Base-by-base conservation (phyloP, 2,329 filamentous ascomycete genomes). In the Alternaria conjuncta region DNA sequence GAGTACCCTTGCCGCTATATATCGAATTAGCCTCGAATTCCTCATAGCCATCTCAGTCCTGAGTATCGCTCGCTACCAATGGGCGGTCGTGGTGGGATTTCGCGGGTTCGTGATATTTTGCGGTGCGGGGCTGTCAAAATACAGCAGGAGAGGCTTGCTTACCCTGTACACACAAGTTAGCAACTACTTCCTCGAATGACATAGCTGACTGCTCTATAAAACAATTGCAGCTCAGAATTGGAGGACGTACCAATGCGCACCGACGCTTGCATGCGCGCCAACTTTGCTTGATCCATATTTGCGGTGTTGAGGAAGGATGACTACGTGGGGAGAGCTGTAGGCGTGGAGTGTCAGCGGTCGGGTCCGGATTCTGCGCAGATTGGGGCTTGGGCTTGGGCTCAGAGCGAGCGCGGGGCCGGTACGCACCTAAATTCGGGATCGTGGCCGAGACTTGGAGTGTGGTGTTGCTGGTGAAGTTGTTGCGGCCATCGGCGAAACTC, bases 1-100 rank as follows among this genome's bases (percentile, higher is more conserved):
- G 96, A 76, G 96, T 97, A 79, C 96, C 96, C 89, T 99, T 99
- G 87, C 96, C 96, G 86, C 95, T 91, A 77, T 70, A 56, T 43
- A 65, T 53, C 54, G 58, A 64, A 63, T 79, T 74, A 79, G 76
- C 75, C 62, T 64, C 25, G 15, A 50, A 13, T 70, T 41, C 15
- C 44, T 45, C 32, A 25, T 57, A 26, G 26, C 20, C 26, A 50
- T 53, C 56, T 25, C 12, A 7, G 45, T 36, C 10, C 26, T 30
- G 13, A 36, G 47, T 57, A 44, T 54, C n/a, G 12, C 30, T 45
- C 36, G 25, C 58, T 43, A 18, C 30, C 15, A 12, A 20, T 43
- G 36, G 58, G 23, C 28, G 20, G 51, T 50, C 46, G 62, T 55
- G 50, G 50, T 60, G 45, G 51, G 20, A 20, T 28, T 62, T 58